Base-by-base conservation (phyloP, 352 stramenopile genomes). In the Phytophthora citrophthora region DNA sequence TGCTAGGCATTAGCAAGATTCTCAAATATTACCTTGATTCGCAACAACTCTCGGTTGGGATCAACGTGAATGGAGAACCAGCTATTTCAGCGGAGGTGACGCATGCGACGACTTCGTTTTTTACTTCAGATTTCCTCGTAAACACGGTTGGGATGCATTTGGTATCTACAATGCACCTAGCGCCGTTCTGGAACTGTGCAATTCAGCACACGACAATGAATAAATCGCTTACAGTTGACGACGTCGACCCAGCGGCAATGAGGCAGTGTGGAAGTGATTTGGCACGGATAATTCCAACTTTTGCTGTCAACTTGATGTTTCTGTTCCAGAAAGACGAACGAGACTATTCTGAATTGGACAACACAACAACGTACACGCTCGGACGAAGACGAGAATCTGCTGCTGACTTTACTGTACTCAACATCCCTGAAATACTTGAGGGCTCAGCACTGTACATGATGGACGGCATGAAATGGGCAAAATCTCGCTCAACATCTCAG, bases 231-330 rank as follows among this genome's bases (percentile, higher is more conserved):
- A 49, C 45, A 9, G 24, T 67, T 6, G 20, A n/a, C 1, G 45
- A 70, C n/a, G 59, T 79, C 3, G 58, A 74, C 16, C 38, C 23
- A 36, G 41, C 20, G 1, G 15, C 34, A 13, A 64, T 76, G 20
- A 59, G 40, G 9, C 20, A 51, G 12, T 79, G 67, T n/a, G 67
- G 71, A 5, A 36, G 40, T 7, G 24, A 70, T 6, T 31, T 63
- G 27, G 48, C 56, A 4, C 13, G 18, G 4, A 53, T 68, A 9
- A 47, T 79, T 5, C 71, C 71, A 4, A 52, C 36, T 16, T 68
- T 68, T 39, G 44, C 54, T 11, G 71, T 79, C 1, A 79, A 79
- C 31, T 59, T 79, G 32, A 72, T 79, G 57, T 79, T 70, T 13
- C 40, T 79, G 26, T 64, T 70, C 36, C 71, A 79, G 51, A 70